Evolutionary conservation across 1,139 yeast genomes (phyloP).

Genomic region (Casaregolazyma suthepensis): DNA sequence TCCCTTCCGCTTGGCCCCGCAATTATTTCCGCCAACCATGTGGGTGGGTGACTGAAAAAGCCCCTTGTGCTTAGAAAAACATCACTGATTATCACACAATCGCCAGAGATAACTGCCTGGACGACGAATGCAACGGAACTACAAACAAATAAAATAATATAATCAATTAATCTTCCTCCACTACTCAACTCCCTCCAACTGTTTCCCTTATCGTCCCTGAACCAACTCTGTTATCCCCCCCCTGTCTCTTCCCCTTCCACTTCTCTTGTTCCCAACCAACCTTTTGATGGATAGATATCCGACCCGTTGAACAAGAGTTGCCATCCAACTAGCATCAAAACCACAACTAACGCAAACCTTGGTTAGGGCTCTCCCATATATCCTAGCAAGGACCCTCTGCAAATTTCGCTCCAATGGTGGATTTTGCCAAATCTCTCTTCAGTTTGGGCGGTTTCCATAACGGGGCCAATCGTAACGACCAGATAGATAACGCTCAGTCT

Average conservation of each 20-base stretch:
- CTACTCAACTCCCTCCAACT: not conserved
- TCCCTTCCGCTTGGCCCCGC: not conserved
- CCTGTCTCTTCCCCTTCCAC: not conserved
- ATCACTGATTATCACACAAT: not conserved
- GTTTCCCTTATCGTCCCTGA: not conserved
- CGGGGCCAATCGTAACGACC: not conserved
- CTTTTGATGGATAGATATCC: not conserved
- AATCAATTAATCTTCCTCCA: not conserved
- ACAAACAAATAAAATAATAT: not conserved
- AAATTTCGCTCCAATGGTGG: slow-evolving; percentile 21
- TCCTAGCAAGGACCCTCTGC: not conserved
- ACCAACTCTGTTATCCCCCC: not conserved
- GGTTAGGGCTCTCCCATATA: not conserved
- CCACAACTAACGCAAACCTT: not conserved
- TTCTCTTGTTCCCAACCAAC: not conserved
- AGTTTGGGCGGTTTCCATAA: slow-evolving; percentile 20
- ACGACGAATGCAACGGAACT: not conserved
- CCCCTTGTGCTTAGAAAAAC: not conserved
- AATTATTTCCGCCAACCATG: not conserved
- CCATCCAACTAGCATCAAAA: not conserved
- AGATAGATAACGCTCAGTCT: slow-evolving; percentile 8
- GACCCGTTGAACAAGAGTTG: not conserved
- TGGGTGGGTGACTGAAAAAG: not conserved
- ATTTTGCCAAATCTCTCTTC: slow-evolving; percentile 28
- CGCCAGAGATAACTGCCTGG: not conserved